A percentile compares a stretch with the other conserved stretches of the same genome.
Evolutionary conservation across 208 protist genomes (phyloP).

Genomic region (Herpetomonas tarakana): DNA sequence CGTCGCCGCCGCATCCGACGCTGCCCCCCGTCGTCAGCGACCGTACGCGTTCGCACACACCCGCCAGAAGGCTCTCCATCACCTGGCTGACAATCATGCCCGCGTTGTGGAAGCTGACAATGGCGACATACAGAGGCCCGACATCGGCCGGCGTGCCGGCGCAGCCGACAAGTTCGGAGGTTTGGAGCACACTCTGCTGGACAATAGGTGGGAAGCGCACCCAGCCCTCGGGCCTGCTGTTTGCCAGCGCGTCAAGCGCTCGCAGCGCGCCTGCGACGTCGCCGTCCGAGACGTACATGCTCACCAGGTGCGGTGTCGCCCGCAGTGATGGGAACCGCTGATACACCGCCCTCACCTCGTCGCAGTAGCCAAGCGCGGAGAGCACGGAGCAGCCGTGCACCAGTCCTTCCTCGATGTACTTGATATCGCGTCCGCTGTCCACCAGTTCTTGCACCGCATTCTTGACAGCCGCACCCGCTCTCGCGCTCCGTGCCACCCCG

Average conservation of each 20-base stretch:
- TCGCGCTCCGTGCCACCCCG: background rate
- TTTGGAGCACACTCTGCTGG: conserved; percentile 31
- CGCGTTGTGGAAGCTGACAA: conserved; percentile 74
- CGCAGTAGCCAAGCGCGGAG: conserved; percentile 29
- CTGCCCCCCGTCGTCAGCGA: background rate
- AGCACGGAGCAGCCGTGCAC: conserved; percentile 59
- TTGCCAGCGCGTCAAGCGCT: conserved; percentile 42
- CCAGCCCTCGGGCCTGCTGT: conserved; percentile 70
- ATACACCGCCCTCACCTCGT: conserved; percentile 44
- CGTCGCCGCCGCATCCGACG: background rate
- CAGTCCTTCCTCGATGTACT: conserved; percentile 57
- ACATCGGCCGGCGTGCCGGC: conserved; percentile 37
- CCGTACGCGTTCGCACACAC: conserved; percentile 65
- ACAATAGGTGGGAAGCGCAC: conserved; percentile 38
- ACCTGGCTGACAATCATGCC: conserved; percentile 62
- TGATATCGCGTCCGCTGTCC: conserved; percentile 13
- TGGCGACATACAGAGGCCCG: conserved; percentile 45
- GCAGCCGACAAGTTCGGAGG: conserved; percentile 50
- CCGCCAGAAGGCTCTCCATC: conserved; percentile 65
- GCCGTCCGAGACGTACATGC: conserved; percentile 34
- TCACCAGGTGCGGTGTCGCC: conserved; percentile 70
- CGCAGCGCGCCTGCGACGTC: conserved; percentile 35
- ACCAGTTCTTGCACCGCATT: conserved; percentile 29
- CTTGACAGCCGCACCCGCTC: conserved; percentile 12
- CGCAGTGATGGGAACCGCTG: conserved; percentile 22